A percentile compares a stretch with the other conserved stretches of the same genome.
Conservation (phyloP, 768 basidiomycete species). For the Mycena metata region DNA sequence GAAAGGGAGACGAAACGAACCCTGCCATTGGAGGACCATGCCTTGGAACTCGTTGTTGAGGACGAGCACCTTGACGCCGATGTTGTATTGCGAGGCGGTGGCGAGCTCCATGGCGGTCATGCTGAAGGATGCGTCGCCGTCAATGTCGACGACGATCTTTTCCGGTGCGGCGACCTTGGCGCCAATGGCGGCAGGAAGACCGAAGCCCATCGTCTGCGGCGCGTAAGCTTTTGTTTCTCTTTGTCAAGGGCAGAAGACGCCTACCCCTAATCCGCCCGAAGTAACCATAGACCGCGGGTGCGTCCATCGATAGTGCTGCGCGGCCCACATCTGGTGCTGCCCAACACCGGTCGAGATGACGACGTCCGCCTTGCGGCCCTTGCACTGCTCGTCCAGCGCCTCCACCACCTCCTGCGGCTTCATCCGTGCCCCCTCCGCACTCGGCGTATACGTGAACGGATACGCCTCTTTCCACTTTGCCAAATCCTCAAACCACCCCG, state of each 20-base stretch:
- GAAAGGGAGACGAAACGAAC: slow-evolving; percentile 54
- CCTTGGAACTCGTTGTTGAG: slow-evolving; percentile 99
- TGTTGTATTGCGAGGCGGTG: slow-evolving; percentile 90
- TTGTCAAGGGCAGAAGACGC: slow-evolving; percentile 19
- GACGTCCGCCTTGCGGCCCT: slow-evolving; percentile 86
- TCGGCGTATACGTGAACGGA: slow-evolving; percentile 90
- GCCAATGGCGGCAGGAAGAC: slow-evolving; percentile 93
- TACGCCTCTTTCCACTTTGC: slow-evolving; percentile 87
- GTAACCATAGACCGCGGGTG: slow-evolving; percentile 91
- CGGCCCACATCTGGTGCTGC: slow-evolving; percentile 99
- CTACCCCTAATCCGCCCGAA: slow-evolving; percentile 92
- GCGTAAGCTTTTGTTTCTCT: slow-evolving; percentile 15
- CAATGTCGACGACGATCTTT: slow-evolving; percentile 95
- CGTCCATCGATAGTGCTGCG: slow-evolving; percentile 93
- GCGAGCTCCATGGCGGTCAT: slow-evolving; percentile 99
- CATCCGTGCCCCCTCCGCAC: slow-evolving; percentile 73
- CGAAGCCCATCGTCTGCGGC: slow-evolving; percentile 95
- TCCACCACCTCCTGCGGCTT: slow-evolving; percentile 98
- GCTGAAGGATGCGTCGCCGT: slow-evolving; percentile 98
- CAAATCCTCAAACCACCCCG: slow-evolving; percentile 88
- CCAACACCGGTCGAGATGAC: slow-evolving; percentile 95
- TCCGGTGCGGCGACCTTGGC: slow-evolving; percentile 96
- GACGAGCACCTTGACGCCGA: slow-evolving; percentile 95
- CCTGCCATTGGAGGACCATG: slow-evolving; percentile 99
- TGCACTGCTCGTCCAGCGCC: slow-evolving; percentile 88